Base-by-base conservation (phyloP, 2,329 filamentous ascomycete genomes). In the Trichoderma sp. region DNA sequence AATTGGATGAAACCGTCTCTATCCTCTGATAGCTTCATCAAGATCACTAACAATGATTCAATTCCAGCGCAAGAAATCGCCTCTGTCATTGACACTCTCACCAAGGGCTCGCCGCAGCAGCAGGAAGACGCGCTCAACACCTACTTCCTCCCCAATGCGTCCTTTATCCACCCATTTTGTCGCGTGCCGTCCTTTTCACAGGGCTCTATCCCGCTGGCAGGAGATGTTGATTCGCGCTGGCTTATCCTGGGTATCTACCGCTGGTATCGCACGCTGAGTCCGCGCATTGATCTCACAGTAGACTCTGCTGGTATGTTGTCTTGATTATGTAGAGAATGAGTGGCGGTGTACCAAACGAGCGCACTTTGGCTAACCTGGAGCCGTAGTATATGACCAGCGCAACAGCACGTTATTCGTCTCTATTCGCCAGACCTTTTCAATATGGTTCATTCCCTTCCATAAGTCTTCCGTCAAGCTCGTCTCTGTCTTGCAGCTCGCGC, bases 231-330 rank as follows among this genome's bases (percentile, higher is more conserved):
- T 71, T 94, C 91, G 11, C 85, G 92, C 54, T 88, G 84, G 80
- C 76, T 92, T 6, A 84, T 96, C 21, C 81, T 86, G 59, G 84
- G 85, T 73, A 90, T 97, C 68, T 96, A 93, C 76, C 87, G 89
- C 51, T 94, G 91, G 91, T 95, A 96, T 79, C 92, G 93, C 75
- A 91, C 95, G 72, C 83, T 97, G 76, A 93, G 89, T 70, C 94
- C 94, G 0, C 82, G 83, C 21, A 91, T 96, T 72, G 84, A 89
- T 54, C 80, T 95, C 14, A 81, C 85, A 1, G 83, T 97, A 21
- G 86, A 93, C 71, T 86, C 84, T 4, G 78, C 79, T 54, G 82
- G 86, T 87, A 76, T 52, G 79, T 75, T 24, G 49, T 5, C 16
- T 18, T 2, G 37, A 26, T 21, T 16, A 3, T 34, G 10, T 8